Conservation (phyloP, 208 protist species). For the Sergeia podlipaevii region DNA sequence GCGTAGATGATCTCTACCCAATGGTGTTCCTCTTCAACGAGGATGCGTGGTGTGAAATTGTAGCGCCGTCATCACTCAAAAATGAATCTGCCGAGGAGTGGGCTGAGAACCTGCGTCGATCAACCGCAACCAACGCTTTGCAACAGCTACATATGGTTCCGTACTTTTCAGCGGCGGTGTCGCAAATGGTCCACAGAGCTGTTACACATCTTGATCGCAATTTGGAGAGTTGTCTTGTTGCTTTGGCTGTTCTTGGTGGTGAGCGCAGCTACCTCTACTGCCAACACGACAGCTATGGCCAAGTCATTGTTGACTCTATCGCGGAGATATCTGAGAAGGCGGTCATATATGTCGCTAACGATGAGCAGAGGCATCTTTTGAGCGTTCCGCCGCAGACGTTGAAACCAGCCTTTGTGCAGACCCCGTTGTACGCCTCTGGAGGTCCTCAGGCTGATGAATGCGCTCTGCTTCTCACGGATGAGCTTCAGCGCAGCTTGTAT, state of each 20-base stretch:
- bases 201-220: constrained; percentile 50
- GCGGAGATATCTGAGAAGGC: constrained; percentile 61
- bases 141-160: constrained; percentile 78
- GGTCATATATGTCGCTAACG: constrained; percentile 67
- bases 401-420: constrained; percentile 80
- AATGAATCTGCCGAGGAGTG: constrained; percentile 54
- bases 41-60: constrained; percentile 81
- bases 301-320: constrained; percentile 73
- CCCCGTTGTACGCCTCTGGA: constrained; percentile 53
- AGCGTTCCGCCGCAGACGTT: constrained; percentile 45
- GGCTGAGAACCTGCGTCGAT: constrained; percentile 53
- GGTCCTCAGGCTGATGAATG: constrained; percentile 43
- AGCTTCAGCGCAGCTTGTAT: constrained; percentile 53
- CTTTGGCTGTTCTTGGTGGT: constrained; percentile 74
- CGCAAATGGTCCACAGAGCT: constrained; percentile 63
- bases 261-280: constrained; percentile 80
- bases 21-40: constrained; percentile 90
- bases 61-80: constrained; percentile 39
- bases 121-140: constrained; percentile 57
- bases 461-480: constrained; percentile 41
- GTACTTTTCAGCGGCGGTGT: constrained; percentile 55
- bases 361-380: constrained; percentile 72
- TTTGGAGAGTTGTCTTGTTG: constrained; percentile 70
- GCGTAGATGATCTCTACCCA: constrained; percentile 73
- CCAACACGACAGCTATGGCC: constrained; percentile 79